Evolutionary conservation across 805 yeast species (phyloP).

Genomic region (Myxozyma monticola): DNA sequence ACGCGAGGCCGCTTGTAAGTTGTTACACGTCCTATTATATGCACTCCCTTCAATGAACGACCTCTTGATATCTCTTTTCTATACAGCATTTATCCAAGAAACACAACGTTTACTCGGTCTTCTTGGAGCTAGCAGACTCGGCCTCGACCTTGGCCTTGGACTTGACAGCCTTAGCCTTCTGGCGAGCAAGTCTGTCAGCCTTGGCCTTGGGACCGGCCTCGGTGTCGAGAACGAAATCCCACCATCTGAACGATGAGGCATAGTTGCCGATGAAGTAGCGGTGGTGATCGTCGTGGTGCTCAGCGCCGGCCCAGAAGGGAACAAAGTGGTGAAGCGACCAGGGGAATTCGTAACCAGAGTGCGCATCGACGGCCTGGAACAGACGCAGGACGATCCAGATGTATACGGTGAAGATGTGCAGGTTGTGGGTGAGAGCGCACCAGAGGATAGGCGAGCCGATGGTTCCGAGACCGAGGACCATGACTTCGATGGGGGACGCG

Average conservation of each 20-base stretch:
- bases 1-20: too few species aligned
- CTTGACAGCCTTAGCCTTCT: conserved; percentile 55
- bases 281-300: conserved; percentile 80
- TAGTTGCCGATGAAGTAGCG: conserved; percentile 94
- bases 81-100: too few species aligned
- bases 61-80: too few species aligned
- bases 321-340: conserved; percentile 89
- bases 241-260: conserved; percentile 93
- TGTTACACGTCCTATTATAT: too few species aligned
- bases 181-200: conserved; percentile 59
- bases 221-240: conserved; percentile 87
- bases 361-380: conserved; percentile 96
- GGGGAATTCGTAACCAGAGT: conserved; percentile 98
- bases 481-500: conserved; percentile 94
- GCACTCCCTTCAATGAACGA: too few species aligned
- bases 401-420: conserved; percentile 88
- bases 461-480: conserved; percentile 89
- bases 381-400: conserved; percentile 85
- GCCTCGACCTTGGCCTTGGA: conserved; percentile 41
- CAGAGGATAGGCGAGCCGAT: conserved; percentile 91
- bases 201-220: conserved; percentile 85
- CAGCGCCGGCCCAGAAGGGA: conserved; percentile 53
- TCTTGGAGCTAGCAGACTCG: conserved; percentile 19
- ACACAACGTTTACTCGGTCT: conserved; percentile 20
- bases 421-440: conserved; percentile 69